Conservation (phyloP, 2,329 filamentous ascomycete genomes). For the Graphilbum sp. region DNA sequence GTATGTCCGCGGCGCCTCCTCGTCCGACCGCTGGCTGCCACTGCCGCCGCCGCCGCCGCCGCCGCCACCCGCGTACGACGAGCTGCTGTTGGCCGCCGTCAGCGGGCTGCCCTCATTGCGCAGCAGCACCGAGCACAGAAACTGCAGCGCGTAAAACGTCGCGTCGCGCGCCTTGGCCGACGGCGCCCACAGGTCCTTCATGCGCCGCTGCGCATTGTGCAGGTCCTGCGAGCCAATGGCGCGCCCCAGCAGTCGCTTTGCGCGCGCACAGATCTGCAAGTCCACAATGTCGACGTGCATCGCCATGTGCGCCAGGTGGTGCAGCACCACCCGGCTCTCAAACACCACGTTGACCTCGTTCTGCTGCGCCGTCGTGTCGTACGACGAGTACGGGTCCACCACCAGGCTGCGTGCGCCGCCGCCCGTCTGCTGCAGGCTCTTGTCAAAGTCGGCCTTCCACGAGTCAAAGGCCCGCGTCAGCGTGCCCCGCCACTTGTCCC, state of each 20-base stretch:
- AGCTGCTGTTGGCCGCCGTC: slow-evolving; percentile 11
- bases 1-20: slow-evolving; percentile 31
- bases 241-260: slow-evolving; percentile 68
- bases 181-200: slow-evolving; percentile 81
- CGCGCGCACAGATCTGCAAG: slow-evolving; percentile 86
- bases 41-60: no score
- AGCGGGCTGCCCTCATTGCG: slow-evolving; percentile 31
- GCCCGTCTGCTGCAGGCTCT: slow-evolving; percentile 50
- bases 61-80: not conserved
- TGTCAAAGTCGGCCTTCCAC: slow-evolving; percentile 87
- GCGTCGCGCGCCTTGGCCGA: slow-evolving; percentile 79
- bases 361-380: slow-evolving; percentile 33
- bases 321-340: slow-evolving; percentile 75
- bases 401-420: slow-evolving; percentile 13
- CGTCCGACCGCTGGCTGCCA: not conserved
- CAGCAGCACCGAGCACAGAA: slow-evolving; percentile 70
- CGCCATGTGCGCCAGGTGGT: slow-evolving; percentile 91
- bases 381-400: slow-evolving; percentile 37
- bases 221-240: slow-evolving; percentile 73
- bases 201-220: slow-evolving; percentile 59
- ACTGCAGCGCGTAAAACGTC: slow-evolving; percentile 80
- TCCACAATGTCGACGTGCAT: slow-evolving; percentile 98
- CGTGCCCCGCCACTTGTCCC: slow-evolving; percentile 79
- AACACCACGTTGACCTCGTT: slow-evolving; percentile 53
- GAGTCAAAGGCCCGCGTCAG: slow-evolving; percentile 80